phyloP scores from a whole-genome alignment of 2,329 filamentous ascomycete genomes.

The Beauveria australis region DNA sequence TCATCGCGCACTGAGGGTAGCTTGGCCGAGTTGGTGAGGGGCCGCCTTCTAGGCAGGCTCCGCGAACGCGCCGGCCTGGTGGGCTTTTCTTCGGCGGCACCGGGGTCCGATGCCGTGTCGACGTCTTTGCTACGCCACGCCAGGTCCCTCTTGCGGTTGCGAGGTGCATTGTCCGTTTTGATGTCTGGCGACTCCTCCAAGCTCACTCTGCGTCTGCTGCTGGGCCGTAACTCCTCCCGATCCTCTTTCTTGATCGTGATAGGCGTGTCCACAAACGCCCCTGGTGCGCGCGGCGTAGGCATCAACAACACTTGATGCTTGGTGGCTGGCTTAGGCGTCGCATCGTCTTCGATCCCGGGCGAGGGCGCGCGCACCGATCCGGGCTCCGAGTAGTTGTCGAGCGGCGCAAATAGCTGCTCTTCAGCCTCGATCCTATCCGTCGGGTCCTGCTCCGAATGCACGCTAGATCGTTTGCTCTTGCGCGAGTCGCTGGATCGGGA shows the following conservation, averaged over 20 bases:
- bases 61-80: conserved; percentile 19
- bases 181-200: conserved; percentile 12
- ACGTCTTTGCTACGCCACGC: conserved; percentile 18
- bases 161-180: conserved; percentile 15
- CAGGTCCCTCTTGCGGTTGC: conserved; percentile 19
- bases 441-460: conserved; percentile 45
- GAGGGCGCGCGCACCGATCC: conserved; percentile 46
- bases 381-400: conserved; percentile 47
- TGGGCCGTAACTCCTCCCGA: neutral
- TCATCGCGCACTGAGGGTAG: conserved; percentile 49
- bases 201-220: neutral
- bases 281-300: conserved; percentile 46
- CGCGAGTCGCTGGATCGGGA: conserved; percentile 37
- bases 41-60: conserved; percentile 36
- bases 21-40: conserved; percentile 45
- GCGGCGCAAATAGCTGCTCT: conserved; percentile 46
- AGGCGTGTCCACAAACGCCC: conserved; percentile 51
- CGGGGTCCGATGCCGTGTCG: conserved; percentile 22
- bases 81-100: neutral
- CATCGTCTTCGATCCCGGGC: conserved; percentile 17
- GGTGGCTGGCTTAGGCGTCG: conserved; percentile 37
- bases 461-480: conserved; percentile 40
- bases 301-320: conserved; percentile 38
- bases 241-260: conserved; percentile 34
- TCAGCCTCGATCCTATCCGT: conserved; percentile 49